Conservation (phyloP, 1,284 basidiomycete genomes). For the Cryptococcus maquisensis region DNA sequence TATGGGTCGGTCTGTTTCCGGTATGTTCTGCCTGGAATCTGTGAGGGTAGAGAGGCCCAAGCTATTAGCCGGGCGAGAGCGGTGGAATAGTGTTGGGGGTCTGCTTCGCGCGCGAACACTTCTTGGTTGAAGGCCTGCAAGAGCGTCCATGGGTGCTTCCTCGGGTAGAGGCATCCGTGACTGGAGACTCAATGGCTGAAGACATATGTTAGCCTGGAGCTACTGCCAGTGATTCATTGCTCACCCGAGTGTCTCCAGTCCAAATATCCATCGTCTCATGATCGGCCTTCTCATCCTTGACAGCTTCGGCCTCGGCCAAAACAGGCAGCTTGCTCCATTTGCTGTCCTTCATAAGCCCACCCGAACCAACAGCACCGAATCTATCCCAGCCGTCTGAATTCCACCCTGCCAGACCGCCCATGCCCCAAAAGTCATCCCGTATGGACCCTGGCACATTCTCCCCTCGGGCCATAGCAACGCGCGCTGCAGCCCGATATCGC, state of each 20-base stretch:
- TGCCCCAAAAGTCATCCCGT: conserved; percentile 27
- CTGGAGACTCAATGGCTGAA: not conserved
- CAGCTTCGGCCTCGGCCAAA: conserved; percentile 7
- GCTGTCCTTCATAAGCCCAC: conserved; percentile 7
- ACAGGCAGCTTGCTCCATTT: conserved; percentile 4
- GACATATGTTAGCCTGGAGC: not conserved
- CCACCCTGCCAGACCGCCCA: conserved; percentile 22
- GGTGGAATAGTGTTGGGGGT: not conserved
- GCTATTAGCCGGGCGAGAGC: not conserved
- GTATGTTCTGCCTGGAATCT: not conserved
- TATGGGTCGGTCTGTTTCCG: conserved; percentile 7
- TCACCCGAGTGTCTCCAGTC: not conserved
- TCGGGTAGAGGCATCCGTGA: not conserved
- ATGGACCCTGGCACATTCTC: conserved; percentile 23
- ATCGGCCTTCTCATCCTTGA: conserved; percentile 4
- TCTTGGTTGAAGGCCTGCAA: too few relatives aligned
- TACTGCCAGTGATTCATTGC: too few relatives aligned
- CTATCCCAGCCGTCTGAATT: conserved; percentile 16
- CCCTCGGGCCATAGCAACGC: conserved; percentile 36
- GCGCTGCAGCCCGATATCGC: conserved; percentile 36
- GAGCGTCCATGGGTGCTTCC: too few relatives aligned
- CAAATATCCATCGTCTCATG: conserved; percentile 1
- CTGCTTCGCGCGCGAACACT: not conserved
- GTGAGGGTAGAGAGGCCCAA: too few relatives aligned
- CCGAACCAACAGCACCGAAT: conserved; percentile 6